phyloP scores from a whole-genome alignment of 768 basidiomycete species.

The Suillus lakei region DNA sequence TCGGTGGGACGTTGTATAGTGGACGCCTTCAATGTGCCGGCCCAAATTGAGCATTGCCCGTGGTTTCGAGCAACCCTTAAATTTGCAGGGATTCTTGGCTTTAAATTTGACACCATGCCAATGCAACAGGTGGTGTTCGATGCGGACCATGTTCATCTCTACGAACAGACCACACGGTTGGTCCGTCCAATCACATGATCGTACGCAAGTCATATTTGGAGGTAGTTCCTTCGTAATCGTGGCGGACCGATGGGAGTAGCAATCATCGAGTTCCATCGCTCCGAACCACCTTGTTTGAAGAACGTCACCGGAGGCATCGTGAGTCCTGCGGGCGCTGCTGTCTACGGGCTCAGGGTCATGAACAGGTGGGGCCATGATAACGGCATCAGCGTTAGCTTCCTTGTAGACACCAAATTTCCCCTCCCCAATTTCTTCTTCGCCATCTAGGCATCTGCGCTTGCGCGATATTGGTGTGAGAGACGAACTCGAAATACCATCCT shows the following conservation, averaged over 20 bases:
- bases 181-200: not conserved
- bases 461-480: too few species aligned
- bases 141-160: not conserved
- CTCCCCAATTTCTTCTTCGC: not conserved
- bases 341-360: not conserved
- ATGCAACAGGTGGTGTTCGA: not conserved
- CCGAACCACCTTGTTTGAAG: not conserved
- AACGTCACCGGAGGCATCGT: not conserved
- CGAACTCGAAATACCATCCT: not conserved
- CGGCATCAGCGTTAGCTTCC: not conserved
- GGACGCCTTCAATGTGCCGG: not conserved
- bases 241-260: not conserved
- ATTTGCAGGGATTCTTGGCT: not conserved
- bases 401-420: not conserved
- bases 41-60: not conserved
- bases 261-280: constrained; percentile 1
- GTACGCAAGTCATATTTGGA: not conserved
- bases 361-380: not conserved
- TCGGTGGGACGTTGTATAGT: not conserved
- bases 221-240: not conserved
- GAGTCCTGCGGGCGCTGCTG: not conserved
- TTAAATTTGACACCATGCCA: not conserved
- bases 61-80: not conserved
- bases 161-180: not conserved
- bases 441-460: constrained; percentile 1